Conservation (phyloP, 78 protist species). For the Dictyostelium purpureum region DNA sequence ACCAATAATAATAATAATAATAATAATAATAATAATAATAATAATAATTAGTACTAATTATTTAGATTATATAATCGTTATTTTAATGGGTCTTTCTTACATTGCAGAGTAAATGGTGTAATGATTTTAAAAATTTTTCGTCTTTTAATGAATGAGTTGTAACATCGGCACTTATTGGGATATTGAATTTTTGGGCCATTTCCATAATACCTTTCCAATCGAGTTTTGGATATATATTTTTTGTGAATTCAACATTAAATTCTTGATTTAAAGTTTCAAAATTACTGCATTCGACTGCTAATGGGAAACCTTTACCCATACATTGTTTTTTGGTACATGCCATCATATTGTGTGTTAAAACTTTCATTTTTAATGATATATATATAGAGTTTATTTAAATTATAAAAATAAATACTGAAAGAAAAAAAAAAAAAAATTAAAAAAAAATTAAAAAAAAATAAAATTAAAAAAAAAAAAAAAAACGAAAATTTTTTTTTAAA, state of each 20-base stretch:
- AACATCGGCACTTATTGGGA: background rate
- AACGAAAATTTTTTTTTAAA: background rate
- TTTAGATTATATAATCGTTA: too few species aligned
- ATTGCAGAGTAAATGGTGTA: conserved; percentile 42
- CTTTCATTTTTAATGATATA: conserved; percentile 25
- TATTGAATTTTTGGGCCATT: conserved; percentile 18
- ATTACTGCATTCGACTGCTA: conserved; percentile 33
- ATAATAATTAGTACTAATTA: too few species aligned
- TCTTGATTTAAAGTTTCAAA: conserved; percentile 15
- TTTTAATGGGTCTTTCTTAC: background rate
- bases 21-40: background rate
- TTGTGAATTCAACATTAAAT: conserved; percentile 41
- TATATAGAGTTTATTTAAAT: background rate
- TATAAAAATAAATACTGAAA: too few species aligned
- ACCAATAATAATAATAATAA: background rate
- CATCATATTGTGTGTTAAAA: conserved; percentile 76
- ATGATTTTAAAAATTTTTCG: conserved; percentile 63
- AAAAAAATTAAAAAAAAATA: background rate
- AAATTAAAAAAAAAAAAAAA: background rate
- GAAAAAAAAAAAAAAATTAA: too few species aligned
- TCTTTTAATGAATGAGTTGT: conserved; percentile 14
- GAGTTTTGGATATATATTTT: conserved; percentile 59
- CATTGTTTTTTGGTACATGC: conserved; percentile 73
- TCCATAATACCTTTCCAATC: conserved; percentile 70
- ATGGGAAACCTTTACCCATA: conserved; percentile 67